A percentile compares a stretch with the other conserved stretches of the same genome.
Conservation (phyloP, 2,329 filamentous ascomycete species). For the Phialophora verrucosa region DNA sequence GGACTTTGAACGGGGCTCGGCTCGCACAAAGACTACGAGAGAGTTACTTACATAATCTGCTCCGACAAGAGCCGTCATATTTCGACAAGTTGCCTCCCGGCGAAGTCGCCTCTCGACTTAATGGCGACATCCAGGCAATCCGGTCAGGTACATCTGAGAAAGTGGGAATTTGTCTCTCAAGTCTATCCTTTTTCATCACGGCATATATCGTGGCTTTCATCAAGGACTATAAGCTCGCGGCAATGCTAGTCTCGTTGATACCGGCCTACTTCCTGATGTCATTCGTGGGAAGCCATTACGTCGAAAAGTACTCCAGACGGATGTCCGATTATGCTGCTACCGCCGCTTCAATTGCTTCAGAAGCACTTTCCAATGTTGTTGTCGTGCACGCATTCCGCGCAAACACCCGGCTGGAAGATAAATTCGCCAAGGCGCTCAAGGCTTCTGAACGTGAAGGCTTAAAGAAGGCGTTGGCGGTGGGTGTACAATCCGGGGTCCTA, state of each 20-base stretch:
- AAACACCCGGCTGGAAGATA: conserved; percentile 53
- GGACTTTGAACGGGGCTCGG: conserved; percentile 68
- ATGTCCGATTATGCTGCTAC: conserved; percentile 60
- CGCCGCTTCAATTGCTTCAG: conserved; percentile 64
- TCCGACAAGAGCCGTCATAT: conserved; percentile 41
- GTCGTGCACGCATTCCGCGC: conserved; percentile 61
- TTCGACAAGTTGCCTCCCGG: conserved; percentile 50
- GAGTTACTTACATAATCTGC: conserved; percentile 41
- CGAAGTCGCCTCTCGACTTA: conserved; percentile 55
- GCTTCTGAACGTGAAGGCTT: conserved; percentile 41
- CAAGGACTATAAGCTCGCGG: conserved; percentile 53
- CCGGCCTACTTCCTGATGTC: conserved; percentile 56
- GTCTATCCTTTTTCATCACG: conserved; percentile 55
- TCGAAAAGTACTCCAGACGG: conserved; percentile 52
- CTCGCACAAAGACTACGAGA: conserved; percentile 68
- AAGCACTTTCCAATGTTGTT: conserved; percentile 56
- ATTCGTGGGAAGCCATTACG: conserved; percentile 51
- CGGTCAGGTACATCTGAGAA: conserved; percentile 57
- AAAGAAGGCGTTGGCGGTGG: conserved; percentile 43
- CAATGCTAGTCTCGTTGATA: conserved; percentile 53
- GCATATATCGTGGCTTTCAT: conserved; percentile 58
- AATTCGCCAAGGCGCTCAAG: conserved; percentile 42
- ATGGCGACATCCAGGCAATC: conserved; percentile 55
- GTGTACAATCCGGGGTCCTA: conserved; percentile 42
- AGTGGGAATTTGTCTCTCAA: conserved; percentile 55